Evolutionary conservation across 2,329 filamentous ascomycete species (phyloP), one percentile per base, ranked within the genome.

Genomic region (Ophiocordyceps camponoti-saundersi): DNA sequence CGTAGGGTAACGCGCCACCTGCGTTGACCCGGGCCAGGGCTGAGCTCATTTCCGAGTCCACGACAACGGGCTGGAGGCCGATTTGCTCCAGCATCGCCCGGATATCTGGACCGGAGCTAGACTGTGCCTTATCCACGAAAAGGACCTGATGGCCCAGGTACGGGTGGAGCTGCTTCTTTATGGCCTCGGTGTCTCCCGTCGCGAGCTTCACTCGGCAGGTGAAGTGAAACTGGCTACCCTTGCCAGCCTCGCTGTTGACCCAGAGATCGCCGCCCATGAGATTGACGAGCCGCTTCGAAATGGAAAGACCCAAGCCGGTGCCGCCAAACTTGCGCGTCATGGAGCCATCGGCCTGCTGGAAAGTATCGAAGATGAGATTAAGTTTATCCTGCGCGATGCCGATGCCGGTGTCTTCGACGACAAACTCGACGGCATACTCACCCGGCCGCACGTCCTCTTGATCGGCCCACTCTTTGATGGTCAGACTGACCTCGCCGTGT

Each of bases 311-410:
- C 11, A 96, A 76, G 55, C 90, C 90, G 7, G 92, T 96, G 56
- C 90, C 90, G 56, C 90, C 90, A 61, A 96, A 96, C 61, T 93
- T 92, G 56, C 89, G 79, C 2, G 90, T 96, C 63, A 93, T 96
- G 32, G 89, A 95, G 36, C 90, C 90, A 61, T 96, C 92, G 20
- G 92, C 92, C 68, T 96, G 92, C 64, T 95, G 90, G 79, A 96
- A 96, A 1, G 90, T 96, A 66, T 96, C 92, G 65, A 98, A 96
- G 60, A 98, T 96, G 53, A 96, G 72, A 60, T 95, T 88, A 46
- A 96, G 76, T 68, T 96, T 96, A 66, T 96, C 89, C 53, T 84
- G 78, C 57, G 90, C 86, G 56, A 96, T 96, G 57, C 92, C 92
- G 57, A 96, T 98, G 55, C 92, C 92, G 34, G 92, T 96, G 62